These are phyloP conservation scores for Basipetospora chlamydospora DNA, from an alignment of 2,329 filamentous ascomycete genomes.

Conservation along the genomic window DNA sequence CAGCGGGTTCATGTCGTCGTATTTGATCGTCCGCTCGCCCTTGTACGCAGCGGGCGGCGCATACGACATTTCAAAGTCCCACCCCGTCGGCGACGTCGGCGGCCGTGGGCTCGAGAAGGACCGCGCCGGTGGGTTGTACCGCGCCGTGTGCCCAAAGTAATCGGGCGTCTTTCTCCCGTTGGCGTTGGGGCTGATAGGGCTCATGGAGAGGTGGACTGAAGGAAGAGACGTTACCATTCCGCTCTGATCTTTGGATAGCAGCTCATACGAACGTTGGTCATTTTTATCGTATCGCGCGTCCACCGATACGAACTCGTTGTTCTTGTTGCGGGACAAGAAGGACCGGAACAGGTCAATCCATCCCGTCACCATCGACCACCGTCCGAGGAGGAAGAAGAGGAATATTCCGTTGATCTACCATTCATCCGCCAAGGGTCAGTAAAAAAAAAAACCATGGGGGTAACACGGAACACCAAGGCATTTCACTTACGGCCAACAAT, in stretches of 20 bases:
- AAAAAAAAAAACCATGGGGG: no score
- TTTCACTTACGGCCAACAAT: conserved; percentile 53
- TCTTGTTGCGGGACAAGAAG: conserved; percentile 32
- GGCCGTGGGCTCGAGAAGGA: conserved; percentile 43
- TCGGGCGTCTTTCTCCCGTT: conserved; percentile 34
- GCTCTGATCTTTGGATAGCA: conserved; percentile 50
- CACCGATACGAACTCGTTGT: conserved; percentile 77
- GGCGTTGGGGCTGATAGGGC: conserved; percentile 6
- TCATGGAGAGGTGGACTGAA: conserved; percentile 14
- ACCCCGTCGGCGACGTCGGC: conserved; percentile 16
- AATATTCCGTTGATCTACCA: conserved; percentile 67
- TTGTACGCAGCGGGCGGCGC: conserved; percentile 2
- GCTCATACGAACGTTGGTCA: conserved; percentile 62
- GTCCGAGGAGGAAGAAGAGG: conserved; percentile 66
- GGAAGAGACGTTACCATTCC: conserved; percentile 36
- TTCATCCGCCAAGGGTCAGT: no score
- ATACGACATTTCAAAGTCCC: background rate
- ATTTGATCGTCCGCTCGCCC: conserved; percentile 6
- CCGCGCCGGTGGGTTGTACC: conserved; percentile 37
- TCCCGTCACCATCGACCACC: conserved; percentile 70
- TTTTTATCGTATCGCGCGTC: conserved; percentile 56
- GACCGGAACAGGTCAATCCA: conserved; percentile 56
- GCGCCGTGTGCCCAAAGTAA: conserved; percentile 39
- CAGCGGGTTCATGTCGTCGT: conserved; percentile 35
- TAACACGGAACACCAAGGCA: no score